These are phyloP conservation scores for Fusarium beomiforme DNA, from an alignment of 2,329 filamentous ascomycete genomes.

Conservation along the genomic window DNA sequence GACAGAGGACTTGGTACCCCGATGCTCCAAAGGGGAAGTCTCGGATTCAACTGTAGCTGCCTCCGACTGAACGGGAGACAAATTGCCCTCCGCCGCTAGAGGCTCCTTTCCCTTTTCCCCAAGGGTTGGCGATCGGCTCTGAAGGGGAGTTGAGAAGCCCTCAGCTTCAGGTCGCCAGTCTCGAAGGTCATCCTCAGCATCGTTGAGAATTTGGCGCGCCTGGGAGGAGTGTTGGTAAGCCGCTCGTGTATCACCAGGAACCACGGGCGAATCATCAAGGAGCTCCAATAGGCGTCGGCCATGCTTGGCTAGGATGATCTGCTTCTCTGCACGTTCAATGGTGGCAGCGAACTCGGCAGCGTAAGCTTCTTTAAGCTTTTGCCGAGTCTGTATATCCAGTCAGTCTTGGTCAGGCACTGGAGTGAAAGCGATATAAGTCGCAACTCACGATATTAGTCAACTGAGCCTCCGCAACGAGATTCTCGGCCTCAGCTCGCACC, in stretches of 20 bases:
- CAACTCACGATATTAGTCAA: constrained; percentile 86
- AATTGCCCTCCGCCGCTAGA: constrained; percentile 11
- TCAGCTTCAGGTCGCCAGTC: constrained; percentile 70
- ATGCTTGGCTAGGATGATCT: constrained; percentile 92
- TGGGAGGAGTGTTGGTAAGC: constrained; percentile 72
- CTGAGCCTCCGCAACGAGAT: constrained; percentile 94
- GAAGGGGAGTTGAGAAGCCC: constrained; percentile 36
- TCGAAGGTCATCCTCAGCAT: constrained; percentile 88
- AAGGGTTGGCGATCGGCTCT: constrained; percentile 37
- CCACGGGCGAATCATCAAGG: constrained; percentile 88
- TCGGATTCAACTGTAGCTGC: constrained; percentile 19
- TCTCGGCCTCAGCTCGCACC: constrained; percentile 94
- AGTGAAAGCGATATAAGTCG: neutral
- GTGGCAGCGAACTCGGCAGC: constrained; percentile 87
- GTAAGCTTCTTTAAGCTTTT: constrained; percentile 96
- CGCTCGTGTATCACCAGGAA: constrained; percentile 82
- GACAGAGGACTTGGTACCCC: constrained; percentile 23
- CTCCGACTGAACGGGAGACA: constrained; percentile 24
- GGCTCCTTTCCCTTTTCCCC: constrained; percentile 44
- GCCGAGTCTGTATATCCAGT: constrained; percentile 75
- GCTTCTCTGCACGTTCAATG: constrained; percentile 97
- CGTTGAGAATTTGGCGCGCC: constrained; percentile 87
- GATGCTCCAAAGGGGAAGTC: constrained; percentile 5
- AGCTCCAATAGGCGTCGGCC: constrained; percentile 85
- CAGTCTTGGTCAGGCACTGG: neutral